Percentiles rank a stretch among this genome's conserved stretches.
phyloP scores from a whole-genome alignment of 2,329 filamentous ascomycete species.

The Aspergillus oerlinghausenensis region DNA sequence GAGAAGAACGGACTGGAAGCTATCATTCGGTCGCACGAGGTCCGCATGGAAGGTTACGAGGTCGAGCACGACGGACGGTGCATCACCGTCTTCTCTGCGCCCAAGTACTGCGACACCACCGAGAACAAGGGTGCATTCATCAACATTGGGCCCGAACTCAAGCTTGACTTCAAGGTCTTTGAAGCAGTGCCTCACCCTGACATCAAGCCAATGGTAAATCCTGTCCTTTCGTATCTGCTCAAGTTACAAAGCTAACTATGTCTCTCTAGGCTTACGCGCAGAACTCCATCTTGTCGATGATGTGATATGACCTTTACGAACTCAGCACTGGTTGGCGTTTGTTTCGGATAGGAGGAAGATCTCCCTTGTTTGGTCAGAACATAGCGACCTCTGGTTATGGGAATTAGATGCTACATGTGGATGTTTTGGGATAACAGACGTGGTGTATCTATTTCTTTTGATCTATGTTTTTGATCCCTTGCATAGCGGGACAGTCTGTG shows the following conservation, averaged over 20 bases:
- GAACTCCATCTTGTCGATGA: constrained; percentile 71
- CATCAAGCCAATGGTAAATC: constrained; percentile 77
- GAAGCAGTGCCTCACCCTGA: constrained; percentile 94
- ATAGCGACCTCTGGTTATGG: not conserved
- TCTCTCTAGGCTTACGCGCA: constrained; percentile 69
- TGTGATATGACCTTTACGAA: constrained; percentile 51
- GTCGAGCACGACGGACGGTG: constrained; percentile 93
- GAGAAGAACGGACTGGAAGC: constrained; percentile 92
- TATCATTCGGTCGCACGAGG: constrained; percentile 94
- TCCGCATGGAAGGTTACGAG: constrained; percentile 98
- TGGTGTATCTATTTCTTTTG: constrained; percentile 16
- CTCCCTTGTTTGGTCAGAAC: constrained; percentile 6
- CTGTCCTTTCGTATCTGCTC: not conserved
- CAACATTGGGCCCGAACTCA: constrained; percentile 88
- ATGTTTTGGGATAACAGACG: constrained; percentile 11
- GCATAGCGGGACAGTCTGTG: constrained; percentile 20
- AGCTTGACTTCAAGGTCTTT: constrained; percentile 88
- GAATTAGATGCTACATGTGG: not conserved
- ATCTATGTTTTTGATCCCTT: constrained; percentile 17
- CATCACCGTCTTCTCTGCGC: constrained; percentile 97
- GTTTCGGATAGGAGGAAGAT: constrained; percentile 18
- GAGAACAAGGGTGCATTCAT: constrained; percentile 99
- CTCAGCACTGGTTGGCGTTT: constrained; percentile 23
- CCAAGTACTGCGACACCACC: constrained; percentile 94
- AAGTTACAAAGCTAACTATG: constrained; percentile 3